Evolutionary conservation across 1,284 basidiomycete species (phyloP), one percentile per base, ranked within the genome.

Genomic region (Rhodotorula mucilaginosa): DNA sequence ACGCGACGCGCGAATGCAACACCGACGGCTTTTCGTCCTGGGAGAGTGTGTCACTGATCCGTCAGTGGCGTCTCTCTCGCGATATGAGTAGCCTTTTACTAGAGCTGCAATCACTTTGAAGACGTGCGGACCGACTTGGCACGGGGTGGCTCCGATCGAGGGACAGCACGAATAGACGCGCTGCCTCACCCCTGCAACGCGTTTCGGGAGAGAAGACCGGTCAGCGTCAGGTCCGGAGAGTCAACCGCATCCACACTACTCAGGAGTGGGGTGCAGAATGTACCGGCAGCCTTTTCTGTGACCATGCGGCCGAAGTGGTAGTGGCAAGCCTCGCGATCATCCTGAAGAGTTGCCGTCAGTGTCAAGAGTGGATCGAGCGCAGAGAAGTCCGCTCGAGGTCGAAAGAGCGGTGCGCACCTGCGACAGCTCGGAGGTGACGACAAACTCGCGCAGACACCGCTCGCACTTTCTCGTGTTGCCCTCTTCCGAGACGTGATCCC

Each of bases 271-370:
- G 48, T 69, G 80, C 78, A 29, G 80, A 26, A 78, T 84, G 65
- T 78, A 87, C 92, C 90, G 73, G 88, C 86, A 63, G 86, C 83
- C 58, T 83, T 85, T 61, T 82, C 84, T 34, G 82, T 83, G 76
- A 85, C 85, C n/a, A 86, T 83, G 80, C 85, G 88, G 0, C 93
- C 93, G 88, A 90, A 93, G 80, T 97, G 94, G 79, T 87, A 89
- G 0, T 84, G 81, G 80, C 94, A 97, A 73, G 89, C 85, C 3
- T 87, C 86, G 21, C 85, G 84, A 57, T 86, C 83, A 39, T 86
- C 86, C 67, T 83, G 47, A 34, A 56, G 8, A 44, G 39, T 10
- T 13, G 12, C 39, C 39, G 39, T 44, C 39, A 44, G 39, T 13
- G 26, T 10, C 7, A 44, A 44, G 39, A 13, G 39, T 44, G 39